Evolutionary conservation across 768 basidiomycete species (phyloP), one percentile per base, ranked within the genome.

Genomic region (Boletus vinaceobasis): DNA sequence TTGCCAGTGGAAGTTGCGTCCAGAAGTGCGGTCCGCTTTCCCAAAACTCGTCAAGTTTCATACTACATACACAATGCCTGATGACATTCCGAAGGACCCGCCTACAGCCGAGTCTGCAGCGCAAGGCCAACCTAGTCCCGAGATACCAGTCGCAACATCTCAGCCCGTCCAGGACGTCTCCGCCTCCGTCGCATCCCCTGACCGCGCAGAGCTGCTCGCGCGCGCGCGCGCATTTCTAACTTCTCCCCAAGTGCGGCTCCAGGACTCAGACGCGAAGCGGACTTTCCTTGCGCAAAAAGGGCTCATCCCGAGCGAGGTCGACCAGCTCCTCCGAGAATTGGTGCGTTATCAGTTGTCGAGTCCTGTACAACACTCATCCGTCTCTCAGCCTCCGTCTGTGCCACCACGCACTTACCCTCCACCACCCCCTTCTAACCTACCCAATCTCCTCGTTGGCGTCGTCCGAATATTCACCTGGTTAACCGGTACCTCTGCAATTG

Each of bases 391-490:
- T 11, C 87, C 85, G 9, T 53, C 68, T 6, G 69, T 91, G 35
- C 88, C 88, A 19, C 87, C 88, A 0, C 79, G 87, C 59, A 83
- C 85, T 45, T 91, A 91, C 61, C 88, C 88, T 4, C 81, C 79
- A 56, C 79, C 76, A 11, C 80, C 83, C 5, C 87, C 87, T 3
- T 90, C 88, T 4, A 82, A 79, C 60, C 71, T 91, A 1, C 88
- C 88, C 0, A 76, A 77, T 43, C 76, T 90, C 37, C 71, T 91
- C n/a, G 67, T 84, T 11, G 87, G 84, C 3, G 69, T 85, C 17
- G 70, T 75, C 26, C 79, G 86, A 40, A 69, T 89, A 19, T 78
- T 87, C 47, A 72, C 73, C 7, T 91, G 88, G 90, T 64, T 88
- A 52, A 75, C 79, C 2, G 86, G 89, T 6, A 79, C 85, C 10